A percentile compares a stretch with the other conserved stretches of the same genome.
Conservation (phyloP, 306 rosid genomes). For the Prunus padus region DNA sequence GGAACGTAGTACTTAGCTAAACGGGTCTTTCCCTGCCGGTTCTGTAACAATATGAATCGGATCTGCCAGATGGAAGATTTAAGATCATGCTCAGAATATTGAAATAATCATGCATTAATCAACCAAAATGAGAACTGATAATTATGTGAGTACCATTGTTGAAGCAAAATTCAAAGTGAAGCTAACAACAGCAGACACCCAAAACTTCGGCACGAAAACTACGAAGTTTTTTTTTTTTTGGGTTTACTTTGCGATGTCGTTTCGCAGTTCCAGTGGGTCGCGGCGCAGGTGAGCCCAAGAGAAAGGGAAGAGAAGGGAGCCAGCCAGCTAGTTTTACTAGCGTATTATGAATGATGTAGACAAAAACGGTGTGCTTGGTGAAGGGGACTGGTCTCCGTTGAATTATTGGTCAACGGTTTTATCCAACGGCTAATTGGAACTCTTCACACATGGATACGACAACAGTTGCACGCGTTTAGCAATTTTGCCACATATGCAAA, state of each 20-base stretch:
- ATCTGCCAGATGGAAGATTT: slow-evolving; percentile 48
- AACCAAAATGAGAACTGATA: neutral
- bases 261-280: neutral
- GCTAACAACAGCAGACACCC: neutral
- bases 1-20: slow-evolving; percentile 93
- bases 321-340: neutral
- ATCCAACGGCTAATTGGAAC: neutral
- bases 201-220: neutral
- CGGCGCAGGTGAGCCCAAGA: neutral
- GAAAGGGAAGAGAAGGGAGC: neutral
- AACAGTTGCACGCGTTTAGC: too few species aligned
- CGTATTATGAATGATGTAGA: neutral
- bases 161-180: neutral
- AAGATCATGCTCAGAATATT: neutral
- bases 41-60: slow-evolving; percentile 94
- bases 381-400: neutral
- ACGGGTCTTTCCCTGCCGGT: slow-evolving; percentile 93
- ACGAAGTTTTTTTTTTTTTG: neutral
- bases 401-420: neutral
- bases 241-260: neutral
- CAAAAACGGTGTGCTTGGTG: neutral
- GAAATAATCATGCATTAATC: neutral
- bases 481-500: too few species aligned
- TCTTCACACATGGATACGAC: neutral
- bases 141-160: slow-evolving; percentile 12